These are phyloP conservation scores for Collybia mongolica DNA, from an alignment of 768 basidiomycete species.

Conservation along the genomic window DNA sequence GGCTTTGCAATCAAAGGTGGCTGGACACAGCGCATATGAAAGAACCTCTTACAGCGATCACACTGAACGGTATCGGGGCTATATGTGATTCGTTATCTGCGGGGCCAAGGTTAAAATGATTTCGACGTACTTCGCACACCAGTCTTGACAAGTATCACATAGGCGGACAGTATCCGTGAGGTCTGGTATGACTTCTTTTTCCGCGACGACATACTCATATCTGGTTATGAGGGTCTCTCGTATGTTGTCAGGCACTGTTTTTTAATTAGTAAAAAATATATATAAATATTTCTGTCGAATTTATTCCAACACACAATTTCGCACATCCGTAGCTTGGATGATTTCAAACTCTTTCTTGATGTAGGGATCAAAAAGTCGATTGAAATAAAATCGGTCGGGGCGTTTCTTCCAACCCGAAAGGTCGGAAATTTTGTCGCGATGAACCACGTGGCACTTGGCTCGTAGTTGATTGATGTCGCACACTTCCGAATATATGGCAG, in stretches of 20 bases:
- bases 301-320: slow-evolving; percentile 68
- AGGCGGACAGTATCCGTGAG: slow-evolving; percentile 83
- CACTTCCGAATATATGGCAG: slow-evolving; percentile 95
- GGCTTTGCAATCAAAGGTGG: slow-evolving; percentile 91
- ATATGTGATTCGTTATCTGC: slow-evolving; percentile 15
- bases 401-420: slow-evolving; percentile 91
- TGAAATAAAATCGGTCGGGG: slow-evolving; percentile 96
- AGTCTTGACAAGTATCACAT: slow-evolving; percentile 82
- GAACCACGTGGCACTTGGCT: slow-evolving; percentile 90
- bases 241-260: slow-evolving; percentile 79
- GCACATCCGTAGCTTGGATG: slow-evolving; percentile 80
- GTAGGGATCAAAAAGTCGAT: slow-evolving; percentile 93
- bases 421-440: slow-evolving; percentile 94
- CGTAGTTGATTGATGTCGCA: slow-evolving; percentile 94
- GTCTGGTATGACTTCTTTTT: slow-evolving; percentile 91
- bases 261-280: slow-evolving; percentile 12
- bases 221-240: slow-evolving; percentile 71
- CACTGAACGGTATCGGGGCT: slow-evolving; percentile 87
- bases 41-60: slow-evolving; percentile 89
- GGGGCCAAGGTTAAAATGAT: slow-evolving; percentile 11
- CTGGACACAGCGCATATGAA: slow-evolving; percentile 93
- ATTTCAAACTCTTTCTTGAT: slow-evolving; percentile 98
- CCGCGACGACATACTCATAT: slow-evolving; percentile 94
- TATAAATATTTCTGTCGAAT: slow-evolving; percentile 18
- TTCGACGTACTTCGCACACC: slow-evolving; percentile 80